Percentiles rank a stretch among this genome's conserved stretches.
These are phyloP conservation scores for Xylariaceae sp. DNA, from an alignment of 2,329 filamentous ascomycete species.

Conservation along the genomic window DNA sequence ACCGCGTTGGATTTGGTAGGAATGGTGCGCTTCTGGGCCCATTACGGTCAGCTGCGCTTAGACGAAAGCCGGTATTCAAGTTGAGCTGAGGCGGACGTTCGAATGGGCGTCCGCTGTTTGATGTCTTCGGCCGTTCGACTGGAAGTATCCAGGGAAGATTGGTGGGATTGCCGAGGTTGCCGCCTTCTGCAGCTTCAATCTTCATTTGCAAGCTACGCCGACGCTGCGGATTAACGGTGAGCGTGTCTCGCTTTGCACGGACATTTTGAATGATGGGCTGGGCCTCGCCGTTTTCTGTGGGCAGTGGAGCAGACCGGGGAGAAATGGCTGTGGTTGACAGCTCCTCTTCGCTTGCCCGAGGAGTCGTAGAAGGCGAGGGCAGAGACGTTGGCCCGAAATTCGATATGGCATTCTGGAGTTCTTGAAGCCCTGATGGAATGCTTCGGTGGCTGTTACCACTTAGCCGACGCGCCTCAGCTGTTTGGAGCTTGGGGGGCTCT, in stretches of 20 bases:
- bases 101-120: conserved; percentile 25
- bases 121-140: conserved; percentile 33
- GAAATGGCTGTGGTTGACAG: conserved; percentile 31
- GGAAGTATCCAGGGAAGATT: too few species aligned
- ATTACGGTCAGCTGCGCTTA: conserved; percentile 7
- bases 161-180: not conserved
- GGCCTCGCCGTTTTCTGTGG: conserved; percentile 1
- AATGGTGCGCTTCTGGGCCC: conserved; percentile 29
- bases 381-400: conserved; percentile 43
- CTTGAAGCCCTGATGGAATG: conserved; percentile 33
- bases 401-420: conserved; percentile 31
- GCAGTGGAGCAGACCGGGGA: conserved; percentile 5
- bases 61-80: conserved; percentile 19
- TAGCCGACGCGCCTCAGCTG: conserved; percentile 29
- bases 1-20: conserved; percentile 13
- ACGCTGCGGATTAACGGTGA: conserved; percentile 53
- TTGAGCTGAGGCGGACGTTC: conserved; percentile 29
- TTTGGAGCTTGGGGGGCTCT: conserved; percentile 22
- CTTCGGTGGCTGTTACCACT: conserved; percentile 37
- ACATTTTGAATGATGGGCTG: conserved; percentile 56
- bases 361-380: conserved; percentile 53
- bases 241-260: conserved; percentile 57
- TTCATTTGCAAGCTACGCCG: conserved; percentile 58
- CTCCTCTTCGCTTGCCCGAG: conserved; percentile 49
- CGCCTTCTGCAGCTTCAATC: conserved; percentile 45